These are phyloP conservation scores for Parietaria judaica DNA, from an alignment of 306 rosid genomes.

Conservation along the genomic window DNA sequence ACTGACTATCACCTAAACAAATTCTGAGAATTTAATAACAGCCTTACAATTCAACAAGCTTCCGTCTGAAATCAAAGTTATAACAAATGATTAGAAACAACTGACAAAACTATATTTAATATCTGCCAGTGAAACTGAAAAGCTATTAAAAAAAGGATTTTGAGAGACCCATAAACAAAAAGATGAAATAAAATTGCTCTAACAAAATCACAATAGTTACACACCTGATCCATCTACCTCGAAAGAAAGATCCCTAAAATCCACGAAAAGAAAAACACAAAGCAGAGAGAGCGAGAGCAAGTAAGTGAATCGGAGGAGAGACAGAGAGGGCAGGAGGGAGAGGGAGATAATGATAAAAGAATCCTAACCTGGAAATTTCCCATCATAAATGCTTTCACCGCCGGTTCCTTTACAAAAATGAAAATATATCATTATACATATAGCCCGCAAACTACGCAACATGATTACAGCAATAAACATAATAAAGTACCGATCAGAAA, in stretches of 20 bases:
- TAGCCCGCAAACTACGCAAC: background rate
- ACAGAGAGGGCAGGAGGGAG: background rate
- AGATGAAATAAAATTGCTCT: background rate
- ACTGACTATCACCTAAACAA: no score
- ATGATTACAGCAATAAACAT: no score
- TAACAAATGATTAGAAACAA: background rate
- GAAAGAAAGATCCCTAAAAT: constrained; percentile 12
- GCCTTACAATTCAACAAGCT: background rate
- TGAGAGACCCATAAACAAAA: background rate
- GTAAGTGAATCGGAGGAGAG: background rate
- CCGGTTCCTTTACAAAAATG: constrained; percentile 56
- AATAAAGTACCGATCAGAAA: background rate
- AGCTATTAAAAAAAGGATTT: background rate
- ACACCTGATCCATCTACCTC: constrained; percentile 7
- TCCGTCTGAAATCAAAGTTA: background rate
- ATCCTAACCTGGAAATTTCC: constrained; percentile 72
- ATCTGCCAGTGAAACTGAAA: background rate
- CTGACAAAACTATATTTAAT: background rate
- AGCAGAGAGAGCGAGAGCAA: background rate
- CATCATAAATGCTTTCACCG: constrained; percentile 94
- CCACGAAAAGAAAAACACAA: background rate
- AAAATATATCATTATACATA: background rate
- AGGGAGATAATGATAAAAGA: background rate
- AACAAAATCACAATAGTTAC: constrained; percentile 2
- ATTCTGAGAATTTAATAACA: no score